Evolutionary conservation across 441 rosid species (phyloP), one percentile per base, ranked within the genome.

Genomic region (Brassica balearica): DNA sequence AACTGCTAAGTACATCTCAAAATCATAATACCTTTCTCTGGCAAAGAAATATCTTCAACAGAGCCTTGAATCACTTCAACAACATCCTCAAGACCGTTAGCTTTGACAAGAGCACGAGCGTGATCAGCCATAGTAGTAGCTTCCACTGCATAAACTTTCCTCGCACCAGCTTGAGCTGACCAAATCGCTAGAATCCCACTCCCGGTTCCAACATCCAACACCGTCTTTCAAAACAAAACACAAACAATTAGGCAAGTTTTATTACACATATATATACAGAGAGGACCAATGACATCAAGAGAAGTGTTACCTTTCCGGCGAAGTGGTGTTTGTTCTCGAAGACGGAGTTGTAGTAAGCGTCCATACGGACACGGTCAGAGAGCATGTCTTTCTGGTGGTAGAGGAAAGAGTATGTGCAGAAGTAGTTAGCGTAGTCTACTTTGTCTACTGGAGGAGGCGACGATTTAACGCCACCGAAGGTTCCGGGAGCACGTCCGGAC

Each of bases 331-430:
- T 90, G 89, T 95, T 95, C 76, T 84, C 75, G 77, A 90, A 91
- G 76, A 95, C 84, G 73, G 99, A 78, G 76, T 85, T 85, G 86
- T 25, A 91, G 81, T 95, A 95, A 25, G 99, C 96, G 85, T 95
- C 97, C 99, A 95, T 95, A 82, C 99, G 98, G 43, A 95, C 97
- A 76, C 95, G 90, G 80, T 95, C 99, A 46, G 92, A 92, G 75
- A 95, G 98, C 99, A 95, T 95, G 75, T 95, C 99, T 65, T 95
- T 93, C 86, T 95, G 99, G 89, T 95, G 99, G 83, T 89, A 95
- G 58, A 95, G 96, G 64, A 84, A 93, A 14, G 96, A 84, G 80
- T 93, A 93, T 2, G 98, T 92, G 80, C 99, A 95, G 84, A 95
- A 95, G 79, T 95, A 95, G 6, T 95, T 78, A 2, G 98, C 97